Evolutionary conservation across 1,139 yeast genomes (phyloP).

Genomic region (Scheffersomyces titani): DNA sequence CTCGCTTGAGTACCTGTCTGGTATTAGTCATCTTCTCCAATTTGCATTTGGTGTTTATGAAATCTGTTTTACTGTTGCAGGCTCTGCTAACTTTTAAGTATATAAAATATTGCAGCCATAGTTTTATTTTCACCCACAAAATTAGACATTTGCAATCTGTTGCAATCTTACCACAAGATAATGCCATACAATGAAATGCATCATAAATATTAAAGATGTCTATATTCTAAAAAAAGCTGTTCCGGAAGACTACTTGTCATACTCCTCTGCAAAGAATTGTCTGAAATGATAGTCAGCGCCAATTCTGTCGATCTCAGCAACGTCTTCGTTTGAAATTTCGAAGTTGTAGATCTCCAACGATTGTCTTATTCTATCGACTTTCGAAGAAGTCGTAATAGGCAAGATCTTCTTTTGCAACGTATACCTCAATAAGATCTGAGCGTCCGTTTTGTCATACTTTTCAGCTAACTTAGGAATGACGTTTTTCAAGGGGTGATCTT

Average conservation of each 20-base stretch:
- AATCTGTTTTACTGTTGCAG: neutral
- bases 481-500: conserved; percentile 12
- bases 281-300: conserved; percentile 24
- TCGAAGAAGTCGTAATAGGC: conserved; percentile 72
- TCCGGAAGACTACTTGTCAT: neutral
- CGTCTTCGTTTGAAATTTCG: conserved; percentile 25
- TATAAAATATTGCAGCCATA: neutral
- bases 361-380: conserved; percentile 54
- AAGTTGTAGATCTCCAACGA: conserved; percentile 52
- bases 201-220: neutral
- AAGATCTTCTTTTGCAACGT: conserved; percentile 60
- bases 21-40: neutral
- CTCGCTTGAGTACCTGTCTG: neutral
- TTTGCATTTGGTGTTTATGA: neutral
- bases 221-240: neutral
- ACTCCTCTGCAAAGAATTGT: conserved; percentile 17
- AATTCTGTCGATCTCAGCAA: conserved; percentile 23
- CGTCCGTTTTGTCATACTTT: conserved; percentile 58
- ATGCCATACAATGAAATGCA: neutral
- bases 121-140: neutral
- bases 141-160: neutral
- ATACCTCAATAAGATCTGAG: conserved; percentile 71
- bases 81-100: neutral
- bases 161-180: neutral
- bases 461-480: conserved; percentile 41